These are phyloP conservation scores for Hibiscus mutabilis DNA, from an alignment of 345 rosid species.

Conservation along the genomic window DNA sequence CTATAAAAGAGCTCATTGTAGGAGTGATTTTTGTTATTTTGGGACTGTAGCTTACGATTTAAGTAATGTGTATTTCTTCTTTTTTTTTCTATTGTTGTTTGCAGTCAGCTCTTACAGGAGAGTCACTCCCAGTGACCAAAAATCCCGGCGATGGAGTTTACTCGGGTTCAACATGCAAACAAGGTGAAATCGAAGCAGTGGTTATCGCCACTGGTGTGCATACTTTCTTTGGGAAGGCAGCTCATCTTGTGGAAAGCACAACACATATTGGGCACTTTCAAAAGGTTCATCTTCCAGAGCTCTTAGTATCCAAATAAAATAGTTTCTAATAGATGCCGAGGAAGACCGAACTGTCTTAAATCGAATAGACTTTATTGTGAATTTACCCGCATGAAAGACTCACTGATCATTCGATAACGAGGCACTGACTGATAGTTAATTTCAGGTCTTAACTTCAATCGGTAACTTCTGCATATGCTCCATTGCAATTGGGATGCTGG, in stretches of 20 bases:
- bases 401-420: not conserved
- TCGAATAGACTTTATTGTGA: too few relatives aligned
- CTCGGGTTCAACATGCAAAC: constrained; percentile 89
- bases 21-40: not conserved
- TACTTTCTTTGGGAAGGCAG: constrained; percentile 92
- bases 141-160: constrained; percentile 66
- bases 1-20: too few relatives aligned
- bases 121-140: constrained; percentile 80
- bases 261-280: constrained; percentile 88
- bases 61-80: not conserved
- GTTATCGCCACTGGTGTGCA: constrained; percentile 88
- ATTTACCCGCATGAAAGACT: too few relatives aligned
- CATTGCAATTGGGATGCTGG: constrained; percentile 71
- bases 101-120: constrained; percentile 91
- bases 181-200: constrained; percentile 91
- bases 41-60: not conserved
- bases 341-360: not conserved
- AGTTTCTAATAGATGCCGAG: not conserved
- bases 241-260: constrained; percentile 88
- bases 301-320: not conserved
- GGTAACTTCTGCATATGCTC: constrained; percentile 98
- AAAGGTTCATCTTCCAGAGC: constrained; percentile 36
- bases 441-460: constrained; percentile 74
- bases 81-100: constrained; percentile 3
- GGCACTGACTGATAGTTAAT: constrained; percentile 8